A percentile compares a stretch with the other conserved stretches of the same genome.
Evolutionary conservation across 2,329 filamentous ascomycete species (phyloP).

Genomic region (Penicillium sclerotiorum): DNA sequence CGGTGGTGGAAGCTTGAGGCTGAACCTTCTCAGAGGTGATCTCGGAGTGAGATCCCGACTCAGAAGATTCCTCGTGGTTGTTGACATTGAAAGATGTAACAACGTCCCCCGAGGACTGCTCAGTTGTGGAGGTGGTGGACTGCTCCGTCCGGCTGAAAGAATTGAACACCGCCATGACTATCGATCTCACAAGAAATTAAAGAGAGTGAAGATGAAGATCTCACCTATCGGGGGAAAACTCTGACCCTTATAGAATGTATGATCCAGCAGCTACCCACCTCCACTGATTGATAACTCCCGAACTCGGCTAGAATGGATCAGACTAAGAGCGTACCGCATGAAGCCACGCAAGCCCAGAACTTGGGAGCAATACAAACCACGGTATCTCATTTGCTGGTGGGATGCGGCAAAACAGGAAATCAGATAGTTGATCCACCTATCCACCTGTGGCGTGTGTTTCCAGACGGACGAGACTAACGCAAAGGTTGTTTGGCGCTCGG

Average conservation of each 20-base stretch:
- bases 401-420: background rate
- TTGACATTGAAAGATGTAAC: background rate
- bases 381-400: background rate
- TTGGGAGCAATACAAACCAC: background rate
- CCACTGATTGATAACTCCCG: conserved; percentile 13
- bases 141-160: conserved; percentile 3
- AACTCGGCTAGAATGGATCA: background rate
- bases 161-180: conserved; percentile 6
- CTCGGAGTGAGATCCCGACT: background rate
- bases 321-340: background rate
- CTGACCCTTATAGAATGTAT: conserved; percentile 6
- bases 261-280: background rate
- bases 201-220: conserved; percentile 3
- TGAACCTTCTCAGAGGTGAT: background rate
- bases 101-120: background rate
- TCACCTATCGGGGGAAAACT: background rate
- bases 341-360: conserved; percentile 5
- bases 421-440: background rate
- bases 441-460: background rate
- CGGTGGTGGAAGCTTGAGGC: too few species aligned
- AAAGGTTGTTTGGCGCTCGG: conserved; percentile 1
- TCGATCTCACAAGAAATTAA: background rate
- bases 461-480: background rate
- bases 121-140: conserved; percentile 1
- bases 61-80: background rate